Evolutionary conservation across 495 filamentous ascomycete genomes (phyloP), one percentile per base, ranked within the genome.

Genomic region (Amniculicola lignicola): DNA sequence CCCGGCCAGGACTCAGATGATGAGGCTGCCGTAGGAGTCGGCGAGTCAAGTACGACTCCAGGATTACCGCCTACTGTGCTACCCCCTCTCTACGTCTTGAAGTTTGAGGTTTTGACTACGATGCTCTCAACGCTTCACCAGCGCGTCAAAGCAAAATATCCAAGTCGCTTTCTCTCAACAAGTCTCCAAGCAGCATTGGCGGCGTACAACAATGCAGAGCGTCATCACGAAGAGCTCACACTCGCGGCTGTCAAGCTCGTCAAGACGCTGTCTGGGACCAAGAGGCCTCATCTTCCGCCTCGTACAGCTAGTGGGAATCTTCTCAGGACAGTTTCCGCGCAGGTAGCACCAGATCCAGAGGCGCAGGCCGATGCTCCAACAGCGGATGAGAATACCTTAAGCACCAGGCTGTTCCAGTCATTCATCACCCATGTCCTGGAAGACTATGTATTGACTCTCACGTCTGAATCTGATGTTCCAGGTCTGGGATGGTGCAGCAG

Each of bases 81-180:
- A 41, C 56, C 53, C 15, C 63, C 70, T 23, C 29, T 70, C 11
- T 49, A 61, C 14, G 56, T 68, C 0, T 51, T 72, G 16, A 73
- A 89, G 53, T 95, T 95, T 77, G 82, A 86, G 56, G 79, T 82
- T 7, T 76, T 98, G 2, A 69, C 95, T 27, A 80, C 81, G 18
- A 85, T 96, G 76, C 82, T 98, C 1, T 81, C 83, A 2, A 85
- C 87, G n/a, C 79, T 96, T 6, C 93, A 96, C 68, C 79, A 78
- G 14, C 83, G 93, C 37, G 91, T 98, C 68, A 83, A 87, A 67
- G 93, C 93, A 2, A 92, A 90, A 71, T 86, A 85, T 51, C 93
- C 93, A 1, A 94, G 89, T 51, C 86, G 91, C 15, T 98, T 98
- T 69, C 77, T 98, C 25, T 88, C 88, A n/a, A 88, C 88, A 1